Conservation (phyloP, 305 asterid species). For the Lippia alba region DNA sequence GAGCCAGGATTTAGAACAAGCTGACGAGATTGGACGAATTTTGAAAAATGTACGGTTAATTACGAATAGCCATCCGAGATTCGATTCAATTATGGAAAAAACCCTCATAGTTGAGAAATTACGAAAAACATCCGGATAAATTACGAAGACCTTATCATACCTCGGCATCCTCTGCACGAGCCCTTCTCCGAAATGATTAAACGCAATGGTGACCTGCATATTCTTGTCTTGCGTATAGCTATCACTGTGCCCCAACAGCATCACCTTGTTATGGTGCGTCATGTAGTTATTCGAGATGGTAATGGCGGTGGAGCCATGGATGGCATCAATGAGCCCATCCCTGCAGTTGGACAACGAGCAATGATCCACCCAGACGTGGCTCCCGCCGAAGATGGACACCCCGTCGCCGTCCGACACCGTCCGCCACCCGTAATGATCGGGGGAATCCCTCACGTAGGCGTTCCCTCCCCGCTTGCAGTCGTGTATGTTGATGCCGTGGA, state of each 20-base stretch:
- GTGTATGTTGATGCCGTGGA: conserved; percentile 80
- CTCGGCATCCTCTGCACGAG: conserved; percentile 96
- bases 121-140: no score
- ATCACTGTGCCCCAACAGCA: conserved; percentile 86
- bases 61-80: no score
- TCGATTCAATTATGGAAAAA: no score
- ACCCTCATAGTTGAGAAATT: no score
- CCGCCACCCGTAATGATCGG: conserved; percentile 83
- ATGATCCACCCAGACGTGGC: conserved; percentile 89
- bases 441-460: conserved; percentile 82
- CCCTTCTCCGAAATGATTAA: conserved; percentile 92
- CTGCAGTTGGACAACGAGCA: conserved; percentile 75
- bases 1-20: no score
- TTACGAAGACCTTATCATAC: conserved; percentile 35
- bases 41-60: no score
- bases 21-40: no score
- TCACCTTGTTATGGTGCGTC: conserved; percentile 87
- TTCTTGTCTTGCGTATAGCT: conserved; percentile 55
- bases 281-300: conserved; percentile 79
- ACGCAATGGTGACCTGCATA: conserved; percentile 90
- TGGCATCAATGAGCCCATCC: conserved; percentile 83
- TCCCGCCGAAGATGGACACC: conserved; percentile 77
- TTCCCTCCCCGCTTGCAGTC: conserved; percentile 86
- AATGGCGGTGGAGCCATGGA: conserved; percentile 81
- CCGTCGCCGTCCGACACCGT: conserved; percentile 85